These are phyloP conservation scores for Magnusiomyces fungicola DNA, from an alignment of 1,139 yeast genomes.

Conservation along the genomic window DNA sequence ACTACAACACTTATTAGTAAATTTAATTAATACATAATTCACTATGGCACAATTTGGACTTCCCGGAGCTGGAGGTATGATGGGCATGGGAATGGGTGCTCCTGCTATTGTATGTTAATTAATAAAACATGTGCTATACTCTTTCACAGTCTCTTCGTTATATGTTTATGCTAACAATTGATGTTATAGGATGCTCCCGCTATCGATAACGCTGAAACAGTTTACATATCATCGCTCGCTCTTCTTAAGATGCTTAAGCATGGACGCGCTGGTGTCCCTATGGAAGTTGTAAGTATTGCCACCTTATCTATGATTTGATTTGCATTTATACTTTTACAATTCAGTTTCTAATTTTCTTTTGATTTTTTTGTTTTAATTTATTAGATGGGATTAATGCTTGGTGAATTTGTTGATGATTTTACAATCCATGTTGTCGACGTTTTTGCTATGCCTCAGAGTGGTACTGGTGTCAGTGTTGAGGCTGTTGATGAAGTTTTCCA, in stretches of 20 bases:
- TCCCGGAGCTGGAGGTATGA: neutral
- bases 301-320: neutral
- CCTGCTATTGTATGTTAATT: constrained; percentile 2
- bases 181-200: constrained; percentile 58
- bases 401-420: constrained; percentile 95
- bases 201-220: constrained; percentile 93
- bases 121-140: too few species aligned
- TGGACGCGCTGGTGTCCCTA: constrained; percentile 98
- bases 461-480: constrained; percentile 97
- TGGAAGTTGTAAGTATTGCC: constrained; percentile 62
- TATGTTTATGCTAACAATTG: neutral
- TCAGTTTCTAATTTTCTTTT: neutral
- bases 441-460: constrained; percentile 94
- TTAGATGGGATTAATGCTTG: constrained; percentile 93
- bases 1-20: neutral
- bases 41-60: constrained; percentile 2
- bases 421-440: constrained; percentile 97
- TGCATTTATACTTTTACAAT: neutral
- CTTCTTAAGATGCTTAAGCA: constrained; percentile 93
- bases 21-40: too few species aligned
- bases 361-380: neutral
- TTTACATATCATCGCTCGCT: constrained; percentile 92
- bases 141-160: too few species aligned
- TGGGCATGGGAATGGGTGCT: constrained; percentile 1
- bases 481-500: constrained; percentile 99